Conservation (phyloP, 176 grass and related monocot species). For the Aechmea fasciata region DNA sequence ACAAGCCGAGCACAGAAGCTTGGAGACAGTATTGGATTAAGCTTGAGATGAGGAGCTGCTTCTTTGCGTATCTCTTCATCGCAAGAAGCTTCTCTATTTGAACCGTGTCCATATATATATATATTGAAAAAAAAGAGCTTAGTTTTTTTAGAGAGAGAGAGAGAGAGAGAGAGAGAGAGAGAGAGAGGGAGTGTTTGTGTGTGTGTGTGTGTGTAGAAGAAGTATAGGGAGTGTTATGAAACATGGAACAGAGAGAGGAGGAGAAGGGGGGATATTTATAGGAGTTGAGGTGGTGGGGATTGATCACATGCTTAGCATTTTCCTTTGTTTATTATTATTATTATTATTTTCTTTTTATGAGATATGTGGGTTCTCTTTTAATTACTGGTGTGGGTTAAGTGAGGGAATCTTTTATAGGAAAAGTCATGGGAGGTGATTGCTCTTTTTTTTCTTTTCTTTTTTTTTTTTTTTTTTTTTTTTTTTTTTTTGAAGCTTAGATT, state of each 20-base stretch:
- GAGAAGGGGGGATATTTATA: not conserved
- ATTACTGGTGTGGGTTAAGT: too few relatives aligned
- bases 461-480: not conserved
- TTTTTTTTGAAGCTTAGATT: not conserved
- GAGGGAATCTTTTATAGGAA: not conserved
- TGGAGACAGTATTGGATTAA: not conserved
- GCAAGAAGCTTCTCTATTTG: slow-evolving; percentile 7
- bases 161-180: too few relatives aligned
- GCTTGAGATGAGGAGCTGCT: not conserved
- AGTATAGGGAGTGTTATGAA: not conserved
- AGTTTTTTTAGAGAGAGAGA: too few relatives aligned
- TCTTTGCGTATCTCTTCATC: slow-evolving; percentile 8
- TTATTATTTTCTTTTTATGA: not conserved
- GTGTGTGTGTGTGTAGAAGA: not conserved
- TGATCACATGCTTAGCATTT: not conserved
- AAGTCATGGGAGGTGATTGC: not conserved
- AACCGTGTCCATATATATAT: not conserved
- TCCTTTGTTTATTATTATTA: not conserved
- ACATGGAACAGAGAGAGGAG: slow-evolving; percentile 5
- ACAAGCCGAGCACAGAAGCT: slow-evolving; percentile 22
- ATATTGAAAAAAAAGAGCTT: too few relatives aligned
- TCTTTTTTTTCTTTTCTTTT: not conserved
- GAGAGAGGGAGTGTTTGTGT: too few relatives aligned
- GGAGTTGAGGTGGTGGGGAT: not conserved
- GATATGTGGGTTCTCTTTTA: not conserved